These are phyloP conservation scores for Juglanconis oblonga DNA, from an alignment of 2,329 filamentous ascomycete genomes.

Conservation along the genomic window DNA sequence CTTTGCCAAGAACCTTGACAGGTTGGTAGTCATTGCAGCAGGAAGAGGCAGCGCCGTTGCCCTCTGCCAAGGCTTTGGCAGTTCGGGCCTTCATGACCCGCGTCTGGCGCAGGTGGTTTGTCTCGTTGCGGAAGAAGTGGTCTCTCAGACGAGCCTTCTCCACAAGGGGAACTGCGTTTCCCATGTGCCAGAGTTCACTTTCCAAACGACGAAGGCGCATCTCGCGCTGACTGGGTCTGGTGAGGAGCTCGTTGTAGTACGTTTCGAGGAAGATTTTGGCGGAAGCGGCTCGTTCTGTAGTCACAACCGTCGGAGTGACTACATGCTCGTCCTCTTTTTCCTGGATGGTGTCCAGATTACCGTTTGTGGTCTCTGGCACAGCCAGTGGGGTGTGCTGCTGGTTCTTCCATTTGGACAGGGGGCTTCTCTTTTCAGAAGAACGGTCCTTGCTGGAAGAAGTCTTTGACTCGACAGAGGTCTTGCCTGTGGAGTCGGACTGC, in stretches of 20 bases:
- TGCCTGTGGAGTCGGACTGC: slow-evolving; percentile 29
- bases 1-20: slow-evolving; percentile 81
- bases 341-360: slow-evolving; percentile 31
- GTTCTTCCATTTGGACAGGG: slow-evolving; percentile 22
- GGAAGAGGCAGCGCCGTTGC: slow-evolving; percentile 3
- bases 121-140: slow-evolving; percentile 66
- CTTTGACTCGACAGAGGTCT: slow-evolving; percentile 42
- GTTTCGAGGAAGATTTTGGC: slow-evolving; percentile 86
- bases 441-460: slow-evolving; percentile 28
- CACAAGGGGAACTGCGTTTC: slow-evolving; percentile 47
- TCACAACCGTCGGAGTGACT: slow-evolving; percentile 41
- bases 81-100: slow-evolving; percentile 67
- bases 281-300: slow-evolving; percentile 74
- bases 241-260: slow-evolving; percentile 71
- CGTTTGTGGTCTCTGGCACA: slow-evolving; percentile 23
- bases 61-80: slow-evolving; percentile 22
- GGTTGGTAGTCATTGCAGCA: slow-evolving; percentile 66
- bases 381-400: slow-evolving; percentile 10
- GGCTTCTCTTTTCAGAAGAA: slow-evolving; percentile 27
- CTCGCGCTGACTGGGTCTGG: slow-evolving; percentile 54
- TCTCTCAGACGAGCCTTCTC: slow-evolving; percentile 53
- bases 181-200: slow-evolving; percentile 52
- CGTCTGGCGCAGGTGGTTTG: slow-evolving; percentile 68
- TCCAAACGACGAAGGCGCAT: slow-evolving; percentile 63
- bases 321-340: slow-evolving; percentile 28